Percentiles rank a stretch among this genome's conserved stretches.
Evolutionary conservation across 1,139 yeast species (phyloP).

Genomic region (Magnusiomyces fungicola): DNA sequence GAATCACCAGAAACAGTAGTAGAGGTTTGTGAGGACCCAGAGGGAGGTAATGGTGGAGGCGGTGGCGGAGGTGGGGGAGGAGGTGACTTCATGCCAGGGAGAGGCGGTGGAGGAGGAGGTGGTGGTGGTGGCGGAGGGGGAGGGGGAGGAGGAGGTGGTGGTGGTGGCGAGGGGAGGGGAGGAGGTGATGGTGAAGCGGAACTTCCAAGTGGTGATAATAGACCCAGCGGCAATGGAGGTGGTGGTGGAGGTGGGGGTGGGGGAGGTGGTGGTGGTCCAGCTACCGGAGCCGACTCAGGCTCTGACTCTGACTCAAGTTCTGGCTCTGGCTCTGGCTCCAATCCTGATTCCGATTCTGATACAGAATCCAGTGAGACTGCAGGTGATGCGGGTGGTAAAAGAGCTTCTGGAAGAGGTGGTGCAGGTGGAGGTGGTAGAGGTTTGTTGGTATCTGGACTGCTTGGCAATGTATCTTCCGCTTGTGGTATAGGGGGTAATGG

Average conservation of each 20-base stretch:
- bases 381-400: constrained; percentile 17
- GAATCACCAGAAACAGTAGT: constrained; percentile 19
- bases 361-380: too few relatives aligned
- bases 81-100: constrained; percentile 21
- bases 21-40: constrained; percentile 20
- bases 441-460: constrained; percentile 18
- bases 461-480: too few relatives aligned
- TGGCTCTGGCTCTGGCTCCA: too few relatives aligned
- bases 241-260: constrained; percentile 19
- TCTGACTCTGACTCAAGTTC: too few relatives aligned
- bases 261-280: constrained; percentile 37
- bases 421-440: constrained; percentile 32
- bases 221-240: constrained; percentile 28
- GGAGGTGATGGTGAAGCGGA: constrained; percentile 22
- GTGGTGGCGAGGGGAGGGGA: constrained; percentile 33
- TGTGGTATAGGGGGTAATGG: too few relatives aligned
- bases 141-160: constrained; percentile 21
- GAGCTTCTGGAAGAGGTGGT: constrained; percentile 29
- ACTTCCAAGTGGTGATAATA: constrained; percentile 18
- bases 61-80: constrained; percentile 20
- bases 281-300: too few relatives aligned
- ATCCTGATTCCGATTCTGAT: too few relatives aligned
- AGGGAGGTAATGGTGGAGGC: constrained; percentile 21
- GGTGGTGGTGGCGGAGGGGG: constrained; percentile 26
- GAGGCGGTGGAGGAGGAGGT: constrained; percentile 27